Evolutionary conservation across 768 basidiomycete genomes (phyloP).

Genomic region (Panellus pusillus): DNA sequence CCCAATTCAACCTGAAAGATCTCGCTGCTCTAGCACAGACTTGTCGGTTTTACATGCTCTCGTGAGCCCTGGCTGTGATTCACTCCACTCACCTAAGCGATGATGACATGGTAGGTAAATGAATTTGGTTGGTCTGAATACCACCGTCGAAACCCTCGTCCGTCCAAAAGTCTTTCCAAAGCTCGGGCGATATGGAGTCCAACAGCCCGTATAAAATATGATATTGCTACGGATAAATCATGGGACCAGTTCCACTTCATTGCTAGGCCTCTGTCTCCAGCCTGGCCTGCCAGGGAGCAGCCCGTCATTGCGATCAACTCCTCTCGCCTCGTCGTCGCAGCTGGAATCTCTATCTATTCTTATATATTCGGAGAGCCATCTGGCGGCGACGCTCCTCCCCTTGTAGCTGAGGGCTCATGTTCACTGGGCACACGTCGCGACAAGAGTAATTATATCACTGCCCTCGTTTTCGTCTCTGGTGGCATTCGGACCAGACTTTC

Average conservation of each 20-base stretch:
- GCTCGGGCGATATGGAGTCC: conserved; percentile 47
- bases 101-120: conserved; percentile 47
- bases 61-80: conserved; percentile 37
- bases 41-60: conserved; percentile 40
- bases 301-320: conserved; percentile 56
- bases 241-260: conserved; percentile 56
- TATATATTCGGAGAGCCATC: conserved; percentile 46
- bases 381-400: conserved; percentile 38
- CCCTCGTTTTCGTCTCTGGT: conserved; percentile 49
- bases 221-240: conserved; percentile 49
- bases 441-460: conserved; percentile 52
- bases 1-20: conserved; percentile 38
- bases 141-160: conserved; percentile 50
- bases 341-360: conserved; percentile 56
- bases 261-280: conserved; percentile 61
- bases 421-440: conserved; percentile 36
- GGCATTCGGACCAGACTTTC: conserved; percentile 43
- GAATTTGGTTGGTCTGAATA: conserved; percentile 61
- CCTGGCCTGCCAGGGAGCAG: conserved; percentile 58
- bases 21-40: conserved; percentile 42
- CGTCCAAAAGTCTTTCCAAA: conserved; percentile 50
- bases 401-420: conserved; percentile 48
- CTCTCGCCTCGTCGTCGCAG: conserved; percentile 60
- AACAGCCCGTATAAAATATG: conserved; percentile 45
- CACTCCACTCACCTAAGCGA: not conserved